A percentile compares a stretch with the other conserved stretches of the same genome.
Conservation (phyloP, 495 filamentous ascomycete genomes). For the Aspergillus campestris region DNA sequence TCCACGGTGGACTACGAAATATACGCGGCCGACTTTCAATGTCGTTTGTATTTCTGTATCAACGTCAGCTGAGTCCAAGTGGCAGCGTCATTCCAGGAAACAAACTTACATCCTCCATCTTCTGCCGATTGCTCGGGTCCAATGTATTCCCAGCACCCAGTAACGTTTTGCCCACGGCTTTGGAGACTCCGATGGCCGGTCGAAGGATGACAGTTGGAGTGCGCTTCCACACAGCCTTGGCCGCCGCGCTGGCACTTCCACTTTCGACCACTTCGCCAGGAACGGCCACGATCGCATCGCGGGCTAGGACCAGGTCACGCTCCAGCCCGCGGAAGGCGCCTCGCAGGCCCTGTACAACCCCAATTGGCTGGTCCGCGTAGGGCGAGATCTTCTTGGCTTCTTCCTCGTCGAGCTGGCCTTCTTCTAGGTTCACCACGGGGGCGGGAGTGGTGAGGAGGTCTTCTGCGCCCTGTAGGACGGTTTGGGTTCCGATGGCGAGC, state of each 20-base stretch:
- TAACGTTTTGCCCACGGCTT: conserved; percentile 81
- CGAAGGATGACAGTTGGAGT: conserved; percentile 87
- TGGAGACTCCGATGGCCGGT: conserved; percentile 82
- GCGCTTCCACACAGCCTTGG: conserved; percentile 66
- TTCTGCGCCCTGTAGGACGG: conserved; percentile 79
- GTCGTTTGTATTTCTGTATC: conserved; percentile 37
- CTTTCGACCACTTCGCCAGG: conserved; percentile 87
- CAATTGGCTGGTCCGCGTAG: conserved; percentile 89
- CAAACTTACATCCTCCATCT: conserved; percentile 75
- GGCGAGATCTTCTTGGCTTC: conserved; percentile 69
- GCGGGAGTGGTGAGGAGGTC: conserved; percentile 53
- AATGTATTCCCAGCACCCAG: conserved; percentile 90
- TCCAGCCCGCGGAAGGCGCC: conserved; percentile 75
- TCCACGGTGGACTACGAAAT: not conserved
- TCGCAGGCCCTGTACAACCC: conserved; percentile 74
- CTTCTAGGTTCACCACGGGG: conserved; percentile 33
- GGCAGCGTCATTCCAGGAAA: not conserved
- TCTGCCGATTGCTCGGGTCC: conserved; percentile 72
- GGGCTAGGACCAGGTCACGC: conserved; percentile 72
- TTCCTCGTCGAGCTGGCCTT: conserved; percentile 53
- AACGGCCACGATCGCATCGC: conserved; percentile 91
- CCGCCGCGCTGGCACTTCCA: conserved; percentile 71
- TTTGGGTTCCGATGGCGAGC: conserved; percentile 90
- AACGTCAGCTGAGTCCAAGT: not conserved
- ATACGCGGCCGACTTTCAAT: conserved; percentile 12